Evolutionary conservation across 2,329 filamentous ascomycete genomes (phyloP), one percentile per base, ranked within the genome.

Genomic region (Lanzia echinophila): DNA sequence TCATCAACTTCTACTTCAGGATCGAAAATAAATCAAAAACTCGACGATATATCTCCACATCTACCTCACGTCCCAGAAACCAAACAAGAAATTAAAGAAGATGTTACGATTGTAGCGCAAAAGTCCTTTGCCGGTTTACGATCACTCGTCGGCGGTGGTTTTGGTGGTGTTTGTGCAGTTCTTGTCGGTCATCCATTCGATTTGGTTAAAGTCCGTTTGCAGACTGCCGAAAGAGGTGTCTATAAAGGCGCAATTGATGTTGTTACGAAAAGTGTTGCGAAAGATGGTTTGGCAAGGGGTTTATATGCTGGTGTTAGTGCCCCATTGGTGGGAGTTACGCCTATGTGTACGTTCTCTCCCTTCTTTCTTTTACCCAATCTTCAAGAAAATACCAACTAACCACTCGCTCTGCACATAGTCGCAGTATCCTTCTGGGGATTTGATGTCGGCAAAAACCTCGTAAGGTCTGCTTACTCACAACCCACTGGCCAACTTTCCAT

Each of bases 221-320:
- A 99, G 77, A 99, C 94, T 2, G 90, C 94, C 34, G 91, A 97
- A 73, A 86, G 84, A 72, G 94, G 94, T 47, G 88, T 96, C 34
- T 99, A 99, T 74, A 86, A 78, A 34, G 86, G 87, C 44, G 94
- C 94, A 13, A 78, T 97, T 65, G 94, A 99, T 73, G 92, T 96
- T 1, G 90, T 97, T 59, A 79, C 81, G 71, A 95, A 87, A 76
- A 92, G 89, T 34, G 74, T 99, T 57, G 91, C 91, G 28, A 81
- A 87, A 58, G 92, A 97, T 71, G 94, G 94, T 1, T 70, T 96
- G 62, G 65, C 73, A 57, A 74, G 88, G 71, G 94, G 94, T 8
- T 72, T 99, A 58, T 99, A 99, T 72, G 94, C 94, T n/a, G 94
- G 94, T 70, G 92, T 99, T 44, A 94, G 88, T 63, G 94, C 94